These are phyloP conservation scores for Sclerotinia subarctica DNA, from an alignment of 2,329 filamentous ascomycete species.

Conservation along the genomic window DNA sequence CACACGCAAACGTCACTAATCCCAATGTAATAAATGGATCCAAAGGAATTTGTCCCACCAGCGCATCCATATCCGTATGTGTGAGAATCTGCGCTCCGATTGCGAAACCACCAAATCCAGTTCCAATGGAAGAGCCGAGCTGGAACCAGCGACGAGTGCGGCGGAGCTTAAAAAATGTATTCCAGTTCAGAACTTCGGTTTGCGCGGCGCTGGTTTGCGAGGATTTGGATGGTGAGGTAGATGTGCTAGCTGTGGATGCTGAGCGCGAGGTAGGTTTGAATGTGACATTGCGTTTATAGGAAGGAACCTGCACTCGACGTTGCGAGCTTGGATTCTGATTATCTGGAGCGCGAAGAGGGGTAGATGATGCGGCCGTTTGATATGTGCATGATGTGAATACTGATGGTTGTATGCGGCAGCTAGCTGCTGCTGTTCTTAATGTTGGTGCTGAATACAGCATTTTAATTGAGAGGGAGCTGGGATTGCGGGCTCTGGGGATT, in stretches of 20 bases:
- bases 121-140: conserved; percentile 69
- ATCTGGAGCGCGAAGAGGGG: conserved; percentile 24
- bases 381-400: conserved; percentile 33
- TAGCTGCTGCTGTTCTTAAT: conserved; percentile 35
- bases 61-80: conserved; percentile 66
- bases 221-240: conserved; percentile 19
- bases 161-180: conserved; percentile 88
- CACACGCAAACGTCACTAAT: conserved; percentile 71
- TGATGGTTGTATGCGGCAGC: conserved; percentile 36
- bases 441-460: conserved; percentile 37
- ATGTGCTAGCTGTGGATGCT: conserved; percentile 28
- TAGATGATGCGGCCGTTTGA: conserved; percentile 27
- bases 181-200: conserved; percentile 63
- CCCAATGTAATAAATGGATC: conserved; percentile 87
- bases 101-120: conserved; percentile 59
- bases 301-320: conserved; percentile 31
- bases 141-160: conserved; percentile 82
- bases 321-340: conserved; percentile 12
- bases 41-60: conserved; percentile 70
- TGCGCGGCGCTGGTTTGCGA: conserved; percentile 10
- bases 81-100: conserved; percentile 65
- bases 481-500: neutral
- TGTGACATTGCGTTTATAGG: conserved; percentile 34
- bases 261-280: conserved; percentile 29
- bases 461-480: conserved; percentile 17